Conservation (phyloP, 768 basidiomycete species). For the Rhizopogon vesiculosus region DNA sequence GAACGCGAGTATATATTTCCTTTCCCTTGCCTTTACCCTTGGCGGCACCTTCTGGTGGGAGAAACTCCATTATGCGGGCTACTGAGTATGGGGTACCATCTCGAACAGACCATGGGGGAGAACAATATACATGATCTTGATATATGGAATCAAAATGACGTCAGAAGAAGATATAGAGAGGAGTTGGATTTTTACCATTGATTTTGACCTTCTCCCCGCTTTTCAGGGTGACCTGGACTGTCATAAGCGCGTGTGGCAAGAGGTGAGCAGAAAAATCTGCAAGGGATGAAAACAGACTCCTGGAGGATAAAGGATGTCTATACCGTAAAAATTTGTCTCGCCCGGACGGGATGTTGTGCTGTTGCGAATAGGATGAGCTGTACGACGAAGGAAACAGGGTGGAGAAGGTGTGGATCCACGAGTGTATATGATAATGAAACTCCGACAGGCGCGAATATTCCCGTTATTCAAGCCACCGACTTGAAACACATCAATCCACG, state of each 20-base stretch:
- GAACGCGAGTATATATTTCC: slow-evolving; percentile 75
- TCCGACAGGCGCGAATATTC: slow-evolving; percentile 32
- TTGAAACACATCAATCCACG: background rate
- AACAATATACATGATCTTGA: slow-evolving; percentile 95
- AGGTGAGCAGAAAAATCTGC: slow-evolving; percentile 25
- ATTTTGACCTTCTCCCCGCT: slow-evolving; percentile 81
- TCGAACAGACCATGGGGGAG: slow-evolving; percentile 85
- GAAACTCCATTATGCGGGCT: slow-evolving; percentile 95
- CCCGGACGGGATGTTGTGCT: slow-evolving; percentile 13
- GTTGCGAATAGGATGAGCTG: slow-evolving; percentile 17
- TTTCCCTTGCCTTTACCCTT: slow-evolving; percentile 65
- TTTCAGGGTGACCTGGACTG: slow-evolving; percentile 55
- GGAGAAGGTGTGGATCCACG: slow-evolving; percentile 27
- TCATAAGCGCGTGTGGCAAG: slow-evolving; percentile 17
- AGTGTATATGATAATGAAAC: slow-evolving; percentile 27
- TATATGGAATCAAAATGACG: slow-evolving; percentile 27
- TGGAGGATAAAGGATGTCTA: background rate
- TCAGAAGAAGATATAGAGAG: slow-evolving; percentile 11
- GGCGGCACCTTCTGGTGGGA: slow-evolving; percentile 70
- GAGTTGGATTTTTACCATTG: slow-evolving; percentile 58
- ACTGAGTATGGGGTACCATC: slow-evolving; percentile 96
- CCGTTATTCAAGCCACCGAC: slow-evolving; percentile 1
- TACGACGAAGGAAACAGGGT: slow-evolving; percentile 31
- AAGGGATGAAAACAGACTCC: background rate
- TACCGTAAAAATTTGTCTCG: slow-evolving; percentile 17